These are phyloP conservation scores for Taphrina deformans DNA, from an alignment of 1,139 yeast genomes.

Conservation along the genomic window DNA sequence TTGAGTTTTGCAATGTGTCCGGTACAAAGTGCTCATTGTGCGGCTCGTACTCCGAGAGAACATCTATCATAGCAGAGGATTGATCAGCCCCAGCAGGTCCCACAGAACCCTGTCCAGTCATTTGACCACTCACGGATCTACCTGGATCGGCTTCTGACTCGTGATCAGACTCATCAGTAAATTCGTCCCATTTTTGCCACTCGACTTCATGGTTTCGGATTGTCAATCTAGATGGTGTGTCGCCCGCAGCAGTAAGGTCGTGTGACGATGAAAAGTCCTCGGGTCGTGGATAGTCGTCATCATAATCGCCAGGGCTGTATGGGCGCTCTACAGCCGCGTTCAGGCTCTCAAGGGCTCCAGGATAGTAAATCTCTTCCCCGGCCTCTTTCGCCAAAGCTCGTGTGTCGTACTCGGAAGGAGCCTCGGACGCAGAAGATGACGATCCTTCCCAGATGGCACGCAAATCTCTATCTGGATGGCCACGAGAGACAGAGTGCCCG, in stretches of 20 bases:
- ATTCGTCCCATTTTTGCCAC: neutral
- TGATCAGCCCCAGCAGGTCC: too few relatives aligned
- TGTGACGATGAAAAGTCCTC: too few relatives aligned
- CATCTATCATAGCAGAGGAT: too few relatives aligned
- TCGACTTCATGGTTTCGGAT: too few relatives aligned
- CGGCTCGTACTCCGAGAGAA: too few relatives aligned
- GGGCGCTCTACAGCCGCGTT: neutral
- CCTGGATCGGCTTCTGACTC: neutral
- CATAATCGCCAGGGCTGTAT: neutral
- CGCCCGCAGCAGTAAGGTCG: too few relatives aligned
- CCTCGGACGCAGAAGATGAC: neutral
- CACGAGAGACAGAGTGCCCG: neutral
- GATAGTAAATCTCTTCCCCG: neutral
- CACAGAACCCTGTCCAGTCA: too few relatives aligned
- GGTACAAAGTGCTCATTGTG: neutral
- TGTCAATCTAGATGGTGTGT: too few relatives aligned
- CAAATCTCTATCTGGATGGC: neutral
- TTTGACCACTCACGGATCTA: too few relatives aligned
- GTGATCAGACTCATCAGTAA: neutral
- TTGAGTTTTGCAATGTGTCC: neutral
- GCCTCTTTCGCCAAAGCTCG: neutral
- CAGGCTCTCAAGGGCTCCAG: neutral
- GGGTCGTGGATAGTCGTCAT: neutral
- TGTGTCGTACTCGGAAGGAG: neutral
- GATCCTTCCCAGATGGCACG: neutral